Conservation (phyloP, 108 stramenopile genomes). For the Nannochloropsis salina region DNA sequence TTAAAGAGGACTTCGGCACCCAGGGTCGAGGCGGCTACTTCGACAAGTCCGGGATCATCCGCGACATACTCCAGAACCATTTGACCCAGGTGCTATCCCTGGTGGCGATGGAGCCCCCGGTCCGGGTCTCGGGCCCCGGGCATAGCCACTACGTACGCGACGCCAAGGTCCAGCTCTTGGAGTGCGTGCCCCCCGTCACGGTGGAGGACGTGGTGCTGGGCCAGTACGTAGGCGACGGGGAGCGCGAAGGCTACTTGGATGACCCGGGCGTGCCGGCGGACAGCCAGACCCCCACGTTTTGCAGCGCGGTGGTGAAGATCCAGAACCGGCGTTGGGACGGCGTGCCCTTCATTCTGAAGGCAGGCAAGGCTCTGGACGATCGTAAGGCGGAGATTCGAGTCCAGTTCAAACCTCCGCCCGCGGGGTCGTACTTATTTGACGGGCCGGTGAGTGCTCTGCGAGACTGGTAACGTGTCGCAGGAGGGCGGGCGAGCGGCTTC, state of each 20-base stretch:
- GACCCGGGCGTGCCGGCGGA: slow-evolving; percentile 59
- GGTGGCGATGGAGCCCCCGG: slow-evolving; percentile 54
- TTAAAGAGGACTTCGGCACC: slow-evolving; percentile 59
- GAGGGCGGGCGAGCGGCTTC: not conserved
- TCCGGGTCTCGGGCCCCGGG: slow-evolving; percentile 46
- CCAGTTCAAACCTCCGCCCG: slow-evolving; percentile 73
- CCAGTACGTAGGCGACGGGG: slow-evolving; percentile 75
- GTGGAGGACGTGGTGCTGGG: slow-evolving; percentile 81
- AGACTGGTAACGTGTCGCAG: not conserved
- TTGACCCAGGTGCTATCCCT: slow-evolving; percentile 66
- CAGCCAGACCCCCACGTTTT: slow-evolving; percentile 85
- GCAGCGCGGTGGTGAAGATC: slow-evolving; percentile 68
- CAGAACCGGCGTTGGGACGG: slow-evolving; percentile 92
- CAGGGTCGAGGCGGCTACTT: slow-evolving; percentile 94
- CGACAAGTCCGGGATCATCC: slow-evolving; percentile 85
- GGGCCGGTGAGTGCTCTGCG: not conserved
- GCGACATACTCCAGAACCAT: slow-evolving; percentile 89
- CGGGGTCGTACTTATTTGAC: slow-evolving; percentile 37
- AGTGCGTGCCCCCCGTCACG: slow-evolving; percentile 65
- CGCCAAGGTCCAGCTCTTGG: slow-evolving; percentile 84
- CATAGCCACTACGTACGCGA: slow-evolving; percentile 70
- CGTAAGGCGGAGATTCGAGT: slow-evolving; percentile 84
- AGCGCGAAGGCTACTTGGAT: slow-evolving; percentile 79
- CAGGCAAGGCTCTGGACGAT: slow-evolving; percentile 92
- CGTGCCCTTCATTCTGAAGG: slow-evolving; percentile 93